These are phyloP conservation scores for Pichia sp. DNA, from an alignment of 1,139 yeast species.

Conservation along the genomic window DNA sequence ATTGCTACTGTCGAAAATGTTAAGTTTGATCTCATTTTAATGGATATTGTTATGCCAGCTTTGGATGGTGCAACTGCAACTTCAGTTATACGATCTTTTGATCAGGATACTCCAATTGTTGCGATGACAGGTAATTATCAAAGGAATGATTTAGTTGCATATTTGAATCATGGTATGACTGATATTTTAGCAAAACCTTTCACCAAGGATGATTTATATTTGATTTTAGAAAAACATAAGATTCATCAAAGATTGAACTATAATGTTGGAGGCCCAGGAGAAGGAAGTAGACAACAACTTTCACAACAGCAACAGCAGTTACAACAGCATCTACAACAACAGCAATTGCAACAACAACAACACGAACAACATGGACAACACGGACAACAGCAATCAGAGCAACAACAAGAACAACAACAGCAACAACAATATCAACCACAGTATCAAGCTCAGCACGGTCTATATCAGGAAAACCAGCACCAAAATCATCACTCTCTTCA, in stretches of 20 bases:
- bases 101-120: slow-evolving; percentile 77
- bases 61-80: slow-evolving; percentile 93
- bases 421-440: neutral
- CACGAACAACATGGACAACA: neutral
- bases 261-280: neutral
- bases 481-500: too few relatives aligned
- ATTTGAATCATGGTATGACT: slow-evolving; percentile 83
- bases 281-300: neutral
- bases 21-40: slow-evolving; percentile 74
- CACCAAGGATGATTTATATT: slow-evolving; percentile 73
- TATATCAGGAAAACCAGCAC: too few relatives aligned
- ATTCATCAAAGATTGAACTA: slow-evolving; percentile 24
- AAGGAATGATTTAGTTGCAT: slow-evolving; percentile 72
- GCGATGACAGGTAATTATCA: slow-evolving; percentile 92
- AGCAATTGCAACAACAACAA: neutral
- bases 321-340: neutral
- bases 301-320: neutral
- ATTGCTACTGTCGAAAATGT: slow-evolving; percentile 71
- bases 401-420: neutral
- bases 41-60: slow-evolving; percentile 95
- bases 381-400: neutral
- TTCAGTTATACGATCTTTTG: slow-evolving; percentile 75
- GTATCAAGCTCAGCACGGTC: too few relatives aligned
- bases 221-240: slow-evolving; percentile 63
- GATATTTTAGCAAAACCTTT: slow-evolving; percentile 91